These are phyloP conservation scores for Ophiocordyceps camponoti-floridani DNA, from an alignment of 2,329 filamentous ascomycete species.

Conservation along the genomic window DNA sequence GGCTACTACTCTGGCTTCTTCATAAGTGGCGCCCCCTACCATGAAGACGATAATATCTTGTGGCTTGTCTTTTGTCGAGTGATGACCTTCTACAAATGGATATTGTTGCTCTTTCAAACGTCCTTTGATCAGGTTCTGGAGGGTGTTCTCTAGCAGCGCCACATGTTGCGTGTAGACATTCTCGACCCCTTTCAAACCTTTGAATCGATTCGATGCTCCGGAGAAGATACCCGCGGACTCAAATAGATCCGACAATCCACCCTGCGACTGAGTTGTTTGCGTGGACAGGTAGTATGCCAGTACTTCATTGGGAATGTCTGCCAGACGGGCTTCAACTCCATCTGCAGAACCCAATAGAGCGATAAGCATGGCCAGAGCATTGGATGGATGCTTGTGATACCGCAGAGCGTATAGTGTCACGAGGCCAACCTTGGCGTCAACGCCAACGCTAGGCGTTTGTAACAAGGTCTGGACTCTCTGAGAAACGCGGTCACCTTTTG, in stretches of 20 bases:
- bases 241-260: slow-evolving; percentile 80
- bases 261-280: slow-evolving; percentile 55
- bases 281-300: slow-evolving; percentile 75
- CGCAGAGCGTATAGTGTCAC: slow-evolving; percentile 90
- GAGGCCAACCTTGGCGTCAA: slow-evolving; percentile 72
- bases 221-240: slow-evolving; percentile 84
- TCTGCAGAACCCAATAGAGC: slow-evolving; percentile 75
- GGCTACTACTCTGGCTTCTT: slow-evolving; percentile 93
- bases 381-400: slow-evolving; percentile 74
- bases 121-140: slow-evolving; percentile 89
- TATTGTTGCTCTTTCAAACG: slow-evolving; percentile 73
- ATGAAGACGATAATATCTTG: slow-evolving; percentile 95
- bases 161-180: slow-evolving; percentile 98
- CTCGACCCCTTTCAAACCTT: slow-evolving; percentile 90
- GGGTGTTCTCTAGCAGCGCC: slow-evolving; percentile 65
- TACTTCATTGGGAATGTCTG: slow-evolving; percentile 66
- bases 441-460: slow-evolving; percentile 56
- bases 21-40: slow-evolving; percentile 82
- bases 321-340: slow-evolving; percentile 56
- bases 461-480: slow-evolving; percentile 76
- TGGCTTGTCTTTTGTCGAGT: slow-evolving; percentile 79
- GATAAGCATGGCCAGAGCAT: slow-evolving; percentile 65
- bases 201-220: slow-evolving; percentile 72
- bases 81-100: slow-evolving; percentile 80
- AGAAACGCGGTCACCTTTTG: background rate